These are phyloP conservation scores for Quillaja saponaria DNA, from an alignment of 306 rosid species.

Conservation along the genomic window DNA sequence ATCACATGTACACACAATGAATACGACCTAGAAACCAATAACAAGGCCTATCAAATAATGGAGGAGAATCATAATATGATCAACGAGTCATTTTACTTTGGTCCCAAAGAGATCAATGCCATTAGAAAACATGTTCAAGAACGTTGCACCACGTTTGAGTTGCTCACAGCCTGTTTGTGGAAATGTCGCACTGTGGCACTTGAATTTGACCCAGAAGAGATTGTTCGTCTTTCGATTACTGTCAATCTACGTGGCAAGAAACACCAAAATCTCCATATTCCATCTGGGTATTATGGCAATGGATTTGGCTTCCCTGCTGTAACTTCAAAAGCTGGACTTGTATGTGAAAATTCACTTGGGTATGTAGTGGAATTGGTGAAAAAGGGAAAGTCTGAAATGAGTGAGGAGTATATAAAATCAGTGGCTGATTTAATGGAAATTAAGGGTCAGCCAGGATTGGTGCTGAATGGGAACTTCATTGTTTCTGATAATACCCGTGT, in stretches of 20 bases:
- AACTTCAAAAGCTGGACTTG: conserved; percentile 1
- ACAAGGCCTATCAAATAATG: not conserved
- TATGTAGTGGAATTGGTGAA: not conserved
- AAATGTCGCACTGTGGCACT: conserved; percentile 38
- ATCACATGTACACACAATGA: conserved; percentile 33
- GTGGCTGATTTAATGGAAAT: not conserved
- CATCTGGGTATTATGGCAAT: conserved; percentile 33
- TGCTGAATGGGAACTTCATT: not conserved
- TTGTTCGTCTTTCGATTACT: conserved; percentile 5
- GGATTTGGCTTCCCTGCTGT: conserved; percentile 4
- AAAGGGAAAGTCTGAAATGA: not conserved
- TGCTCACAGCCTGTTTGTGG: conserved; percentile 32
- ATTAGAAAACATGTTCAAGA: conserved; percentile 1
- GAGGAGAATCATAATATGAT: not conserved
- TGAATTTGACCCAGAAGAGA: conserved; percentile 16
- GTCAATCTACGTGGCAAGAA: conserved; percentile 3
- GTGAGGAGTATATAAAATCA: not conserved
- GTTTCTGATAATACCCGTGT: not conserved
- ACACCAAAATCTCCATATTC: not conserved
- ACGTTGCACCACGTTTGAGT: conserved; percentile 28
- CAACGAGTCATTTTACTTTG: conserved; percentile 29
- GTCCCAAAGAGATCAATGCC: conserved; percentile 4
- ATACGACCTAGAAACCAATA: not conserved
- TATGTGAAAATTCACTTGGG: not conserved
- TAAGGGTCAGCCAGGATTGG: not conserved